Evolutionary conservation across 352 stramenopile species (phyloP).

Genomic region (Phytopythium oedochilum): DNA sequence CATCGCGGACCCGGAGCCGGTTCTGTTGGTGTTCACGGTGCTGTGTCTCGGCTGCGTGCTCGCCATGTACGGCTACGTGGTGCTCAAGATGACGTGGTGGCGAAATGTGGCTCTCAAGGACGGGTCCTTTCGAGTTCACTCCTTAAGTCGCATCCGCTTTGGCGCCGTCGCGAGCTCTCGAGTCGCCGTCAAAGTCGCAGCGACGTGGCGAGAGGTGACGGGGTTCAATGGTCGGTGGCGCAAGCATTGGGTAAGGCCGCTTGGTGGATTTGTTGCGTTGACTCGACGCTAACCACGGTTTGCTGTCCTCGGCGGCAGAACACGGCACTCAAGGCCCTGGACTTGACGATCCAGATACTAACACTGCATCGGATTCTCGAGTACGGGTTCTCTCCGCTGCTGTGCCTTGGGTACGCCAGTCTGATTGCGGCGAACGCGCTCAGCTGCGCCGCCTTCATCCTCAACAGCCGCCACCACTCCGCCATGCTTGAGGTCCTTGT

Average conservation of each 20-base stretch:
- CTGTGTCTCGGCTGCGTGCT: background rate
- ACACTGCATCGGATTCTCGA: slow-evolving; percentile 1
- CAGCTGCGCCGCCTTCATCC: slow-evolving; percentile 3
- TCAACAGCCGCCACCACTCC: background rate
- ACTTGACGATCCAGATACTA: slow-evolving; percentile 4
- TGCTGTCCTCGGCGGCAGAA: background rate
- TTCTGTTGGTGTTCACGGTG: background rate
- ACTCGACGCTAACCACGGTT: background rate
- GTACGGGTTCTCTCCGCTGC: background rate
- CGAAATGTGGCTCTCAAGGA: background rate
- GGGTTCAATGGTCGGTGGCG: background rate
- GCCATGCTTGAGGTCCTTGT: slow-evolving; percentile 5
- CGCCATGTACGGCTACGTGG: background rate
- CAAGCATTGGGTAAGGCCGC: background rate
- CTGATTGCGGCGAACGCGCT: background rate
- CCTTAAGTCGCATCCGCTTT: background rate
- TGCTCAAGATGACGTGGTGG: slow-evolving; percentile 2
- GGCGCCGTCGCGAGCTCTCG: background rate
- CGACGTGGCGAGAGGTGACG: background rate
- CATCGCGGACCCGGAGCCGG: slow-evolving; percentile 9
- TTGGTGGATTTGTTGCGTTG: background rate
- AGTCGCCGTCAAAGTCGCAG: background rate
- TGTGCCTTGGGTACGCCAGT: background rate
- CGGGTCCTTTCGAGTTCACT: background rate
- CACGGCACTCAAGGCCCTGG: background rate